These are phyloP conservation scores for Ceratocystis diversiconidia DNA, from an alignment of 2,329 filamentous ascomycete genomes.

Conservation along the genomic window DNA sequence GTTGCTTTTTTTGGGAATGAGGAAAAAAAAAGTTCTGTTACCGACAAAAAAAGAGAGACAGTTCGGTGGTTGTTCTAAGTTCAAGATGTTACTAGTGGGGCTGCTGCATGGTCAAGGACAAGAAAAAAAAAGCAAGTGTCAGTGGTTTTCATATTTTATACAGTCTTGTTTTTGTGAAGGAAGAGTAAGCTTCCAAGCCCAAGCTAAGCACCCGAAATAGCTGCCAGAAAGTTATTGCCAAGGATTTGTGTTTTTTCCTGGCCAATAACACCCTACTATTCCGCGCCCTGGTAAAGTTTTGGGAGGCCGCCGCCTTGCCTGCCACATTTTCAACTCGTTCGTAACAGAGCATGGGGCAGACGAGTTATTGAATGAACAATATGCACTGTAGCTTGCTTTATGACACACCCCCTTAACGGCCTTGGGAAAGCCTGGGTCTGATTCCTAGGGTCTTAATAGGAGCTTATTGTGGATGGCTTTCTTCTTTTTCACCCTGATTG, in stretches of 20 bases:
- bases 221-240: not conserved
- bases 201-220: no score
- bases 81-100: not conserved
- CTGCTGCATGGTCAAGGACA: not conserved
- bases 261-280: not conserved
- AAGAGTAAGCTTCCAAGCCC: conserved; percentile 1
- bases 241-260: not conserved
- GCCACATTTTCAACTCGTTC: not conserved
- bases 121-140: not conserved
- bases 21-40: not conserved
- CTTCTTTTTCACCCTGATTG: not conserved
- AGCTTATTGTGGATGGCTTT: not conserved
- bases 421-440: no score
- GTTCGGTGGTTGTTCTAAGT: not conserved
- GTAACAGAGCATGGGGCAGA: not conserved
- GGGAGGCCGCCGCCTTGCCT: not conserved
- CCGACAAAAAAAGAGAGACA: not conserved
- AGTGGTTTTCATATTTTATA: not conserved
- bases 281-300: not conserved
- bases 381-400: no score
- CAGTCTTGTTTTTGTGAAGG: not conserved
- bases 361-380: no score
- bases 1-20: no score
- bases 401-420: no score
- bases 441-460: not conserved